Conservation (phyloP, 2,329 filamentous ascomycete genomes). For the Fusarium pseudonygamai region DNA sequence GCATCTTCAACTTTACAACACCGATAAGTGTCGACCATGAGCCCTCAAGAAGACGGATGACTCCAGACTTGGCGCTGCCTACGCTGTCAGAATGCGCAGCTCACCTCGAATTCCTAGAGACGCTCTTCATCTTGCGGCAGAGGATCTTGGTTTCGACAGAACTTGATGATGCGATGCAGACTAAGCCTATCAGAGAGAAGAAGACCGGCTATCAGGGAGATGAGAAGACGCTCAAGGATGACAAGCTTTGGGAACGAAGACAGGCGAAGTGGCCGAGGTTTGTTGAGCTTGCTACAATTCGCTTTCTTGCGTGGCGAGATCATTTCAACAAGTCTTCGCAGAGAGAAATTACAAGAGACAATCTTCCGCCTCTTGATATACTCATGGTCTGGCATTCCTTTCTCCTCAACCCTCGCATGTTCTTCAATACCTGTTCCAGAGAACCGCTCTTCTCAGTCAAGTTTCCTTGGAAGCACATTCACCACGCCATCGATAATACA, state of each 20-base stretch:
- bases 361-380: conserved; percentile 44
- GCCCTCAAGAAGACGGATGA: accelerated
- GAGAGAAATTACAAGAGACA: not conserved
- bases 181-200: conserved; percentile 11
- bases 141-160: conserved; percentile 32
- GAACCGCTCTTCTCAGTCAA: conserved; percentile 22
- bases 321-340: not conserved
- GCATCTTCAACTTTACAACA: not conserved
- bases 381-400: conserved; percentile 52
- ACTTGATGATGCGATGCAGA: conserved; percentile 31
- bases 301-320: conserved; percentile 41
- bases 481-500: conserved; percentile 19
- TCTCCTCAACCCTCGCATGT: conserved; percentile 46
- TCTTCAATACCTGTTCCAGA: conserved; percentile 17
- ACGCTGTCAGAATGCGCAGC: conserved; percentile 30
- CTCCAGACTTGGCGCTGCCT: not conserved
- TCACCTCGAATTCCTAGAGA: conserved; percentile 69
- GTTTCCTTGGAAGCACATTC: conserved; percentile 35
- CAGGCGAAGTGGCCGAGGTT: conserved; percentile 42
- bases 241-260: conserved; percentile 23
- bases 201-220: conserved; percentile 31
- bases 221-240: conserved; percentile 35
- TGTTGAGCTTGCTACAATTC: conserved; percentile 40
- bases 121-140: conserved; percentile 62
- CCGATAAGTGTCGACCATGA: no score